A percentile compares a stretch with the other conserved stretches of the same genome.
These are phyloP conservation scores for Dryas alaskensis DNA, from an alignment of 306 rosid genomes.

Conservation along the genomic window DNA sequence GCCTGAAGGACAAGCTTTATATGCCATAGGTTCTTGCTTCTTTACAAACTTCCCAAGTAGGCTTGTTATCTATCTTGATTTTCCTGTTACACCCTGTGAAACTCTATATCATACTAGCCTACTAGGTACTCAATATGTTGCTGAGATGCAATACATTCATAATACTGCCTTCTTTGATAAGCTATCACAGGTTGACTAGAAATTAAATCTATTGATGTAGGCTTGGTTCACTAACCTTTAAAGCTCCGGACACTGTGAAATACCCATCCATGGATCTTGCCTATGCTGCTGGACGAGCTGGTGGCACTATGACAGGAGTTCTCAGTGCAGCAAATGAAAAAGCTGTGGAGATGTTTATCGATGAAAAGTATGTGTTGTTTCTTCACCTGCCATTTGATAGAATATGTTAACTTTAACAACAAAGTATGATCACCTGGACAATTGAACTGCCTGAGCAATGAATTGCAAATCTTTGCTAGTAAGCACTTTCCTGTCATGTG, in stretches of 20 bases:
- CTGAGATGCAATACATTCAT: neutral
- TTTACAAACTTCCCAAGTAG: neutral
- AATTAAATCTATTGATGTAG: conserved; percentile 44
- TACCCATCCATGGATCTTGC: conserved; percentile 98
- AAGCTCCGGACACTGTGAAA: conserved; percentile 82
- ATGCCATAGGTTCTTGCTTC: neutral
- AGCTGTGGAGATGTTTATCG: conserved; percentile 94
- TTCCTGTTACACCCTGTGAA: neutral
- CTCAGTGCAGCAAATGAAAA: conserved; percentile 99
- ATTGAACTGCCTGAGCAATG: neutral
- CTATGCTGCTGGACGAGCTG: conserved; percentile 94
- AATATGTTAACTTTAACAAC: conserved; percentile 1
- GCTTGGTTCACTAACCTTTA: conserved; percentile 93
- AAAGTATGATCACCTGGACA: neutral
- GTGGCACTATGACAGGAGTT: conserved; percentile 99
- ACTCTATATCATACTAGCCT: neutral
- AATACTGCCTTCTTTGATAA: neutral
- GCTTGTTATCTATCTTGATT: neutral
- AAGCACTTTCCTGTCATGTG: neutral
- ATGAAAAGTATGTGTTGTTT: conserved; percentile 62
- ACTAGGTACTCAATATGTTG: neutral
- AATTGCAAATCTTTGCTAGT: neutral
- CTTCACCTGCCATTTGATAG: conserved; percentile 1
- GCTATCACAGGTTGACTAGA: neutral
- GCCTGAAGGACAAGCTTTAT: neutral